phyloP scores from a whole-genome alignment of 106 monocot genomes.

The Cymbidium sinense region DNA sequence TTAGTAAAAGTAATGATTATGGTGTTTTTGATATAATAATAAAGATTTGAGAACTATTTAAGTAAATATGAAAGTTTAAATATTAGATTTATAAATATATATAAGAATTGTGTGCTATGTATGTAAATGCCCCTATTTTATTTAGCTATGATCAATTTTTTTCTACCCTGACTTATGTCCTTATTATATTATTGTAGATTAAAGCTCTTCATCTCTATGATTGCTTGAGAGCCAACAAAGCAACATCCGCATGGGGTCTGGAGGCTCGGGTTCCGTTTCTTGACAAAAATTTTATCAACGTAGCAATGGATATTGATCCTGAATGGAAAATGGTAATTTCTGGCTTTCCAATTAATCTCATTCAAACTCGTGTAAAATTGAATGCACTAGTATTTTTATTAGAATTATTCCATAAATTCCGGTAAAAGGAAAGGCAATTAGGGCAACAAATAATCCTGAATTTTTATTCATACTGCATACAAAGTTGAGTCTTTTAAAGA shows the following conservation, averaged over 20 bases:
- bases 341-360: not conserved
- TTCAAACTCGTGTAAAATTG: not conserved
- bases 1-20: not conserved
- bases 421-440: not conserved
- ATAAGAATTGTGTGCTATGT: too few species aligned
- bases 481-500: not conserved
- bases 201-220: constrained; percentile 67
- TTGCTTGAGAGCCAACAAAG: constrained; percentile 70
- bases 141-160: too few species aligned
- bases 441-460: not conserved
- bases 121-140: not conserved
- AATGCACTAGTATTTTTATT: not conserved
- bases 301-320: constrained; percentile 67
- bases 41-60: too few species aligned
- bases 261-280: constrained; percentile 72
- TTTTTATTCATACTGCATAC: not conserved
- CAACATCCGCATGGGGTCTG: constrained; percentile 68
- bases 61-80: too few species aligned
- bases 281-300: constrained; percentile 52
- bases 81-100: too few species aligned
- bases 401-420: not conserved
- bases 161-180: not conserved
- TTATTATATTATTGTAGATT: constrained; percentile 28
- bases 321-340: constrained; percentile 64
- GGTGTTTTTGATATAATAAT: too few species aligned